Evolutionary conservation across 2,329 filamentous ascomycete genomes (phyloP).

Genomic region (Aureobasidium sp.): DNA sequence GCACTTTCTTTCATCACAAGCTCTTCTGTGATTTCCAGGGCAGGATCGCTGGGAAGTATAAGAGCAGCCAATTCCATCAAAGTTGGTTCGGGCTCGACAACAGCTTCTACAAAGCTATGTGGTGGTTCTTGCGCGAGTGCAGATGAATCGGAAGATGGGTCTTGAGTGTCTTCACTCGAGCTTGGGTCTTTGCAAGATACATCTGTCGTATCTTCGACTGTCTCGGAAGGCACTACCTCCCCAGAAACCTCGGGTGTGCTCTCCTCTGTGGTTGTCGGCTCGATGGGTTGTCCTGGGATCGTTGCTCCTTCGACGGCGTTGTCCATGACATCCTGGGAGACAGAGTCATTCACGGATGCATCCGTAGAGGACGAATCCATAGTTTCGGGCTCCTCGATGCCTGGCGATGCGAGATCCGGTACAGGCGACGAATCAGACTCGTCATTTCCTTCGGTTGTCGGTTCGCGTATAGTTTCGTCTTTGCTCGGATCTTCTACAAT

Average conservation of each 20-base stretch:
- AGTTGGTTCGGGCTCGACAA: not conserved
- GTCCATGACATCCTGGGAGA: too few relatives aligned
- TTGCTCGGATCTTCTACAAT: not conserved
- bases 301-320: not conserved
- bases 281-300: not conserved
- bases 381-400: not conserved
- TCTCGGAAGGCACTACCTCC: not conserved
- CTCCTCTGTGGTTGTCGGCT: not conserved
- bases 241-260: not conserved
- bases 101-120: not conserved
- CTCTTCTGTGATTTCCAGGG: too few relatives aligned
- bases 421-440: too few relatives aligned
- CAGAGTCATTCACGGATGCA: not conserved
- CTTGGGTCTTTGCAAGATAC: too few relatives aligned
- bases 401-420: too few relatives aligned
- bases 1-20: not conserved
- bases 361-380: not conserved
- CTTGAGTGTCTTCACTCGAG: not conserved
- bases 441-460: too few relatives aligned
- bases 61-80: not conserved
- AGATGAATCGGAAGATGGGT: not conserved
- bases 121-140: not conserved
- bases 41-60: not conserved
- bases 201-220: not conserved
- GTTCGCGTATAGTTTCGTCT: too few relatives aligned